Percentiles rank a stretch among this genome's conserved stretches.
Conservation (phyloP, 108 stramenopile species). For the Cyclotella atomus region DNA sequence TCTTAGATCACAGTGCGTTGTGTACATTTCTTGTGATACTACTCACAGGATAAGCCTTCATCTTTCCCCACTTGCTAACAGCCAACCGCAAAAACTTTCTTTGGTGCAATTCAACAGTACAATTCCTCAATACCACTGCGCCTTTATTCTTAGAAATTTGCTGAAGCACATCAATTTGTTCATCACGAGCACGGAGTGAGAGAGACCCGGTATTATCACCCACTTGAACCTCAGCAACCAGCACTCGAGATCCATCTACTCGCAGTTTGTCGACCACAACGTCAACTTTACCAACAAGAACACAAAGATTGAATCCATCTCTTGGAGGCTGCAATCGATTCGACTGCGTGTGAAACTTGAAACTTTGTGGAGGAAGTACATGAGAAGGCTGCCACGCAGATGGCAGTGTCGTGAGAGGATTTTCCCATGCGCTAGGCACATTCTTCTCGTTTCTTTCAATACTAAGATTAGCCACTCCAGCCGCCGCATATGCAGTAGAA, state of each 20-base stretch:
- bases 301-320: conserved; percentile 83
- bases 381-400: conserved; percentile 1
- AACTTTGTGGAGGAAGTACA: neutral
- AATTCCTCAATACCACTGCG: conserved; percentile 81
- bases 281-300: conserved; percentile 82
- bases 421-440: neutral
- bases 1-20: too few relatives aligned
- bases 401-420: neutral
- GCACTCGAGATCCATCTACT: conserved; percentile 79
- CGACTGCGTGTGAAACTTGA: conserved; percentile 47
- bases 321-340: conserved; percentile 74
- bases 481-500: neutral
- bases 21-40: too few relatives aligned
- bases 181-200: conserved; percentile 82
- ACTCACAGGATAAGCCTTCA: conserved; percentile 63
- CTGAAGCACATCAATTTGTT: conserved; percentile 79
- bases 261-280: conserved; percentile 82
- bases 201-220: conserved; percentile 83
- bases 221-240: conserved; percentile 83
- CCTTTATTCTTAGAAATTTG: conserved; percentile 58
- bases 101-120: conserved; percentile 80
- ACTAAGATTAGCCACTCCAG: neutral
- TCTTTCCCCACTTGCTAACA: conserved; percentile 90
- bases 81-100: conserved; percentile 80
- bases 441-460: neutral